Evolutionary conservation across 75 land plant species (phyloP), one percentile per base, ranked within the genome.

Genomic region (Cunninghamia lanceolata): DNA sequence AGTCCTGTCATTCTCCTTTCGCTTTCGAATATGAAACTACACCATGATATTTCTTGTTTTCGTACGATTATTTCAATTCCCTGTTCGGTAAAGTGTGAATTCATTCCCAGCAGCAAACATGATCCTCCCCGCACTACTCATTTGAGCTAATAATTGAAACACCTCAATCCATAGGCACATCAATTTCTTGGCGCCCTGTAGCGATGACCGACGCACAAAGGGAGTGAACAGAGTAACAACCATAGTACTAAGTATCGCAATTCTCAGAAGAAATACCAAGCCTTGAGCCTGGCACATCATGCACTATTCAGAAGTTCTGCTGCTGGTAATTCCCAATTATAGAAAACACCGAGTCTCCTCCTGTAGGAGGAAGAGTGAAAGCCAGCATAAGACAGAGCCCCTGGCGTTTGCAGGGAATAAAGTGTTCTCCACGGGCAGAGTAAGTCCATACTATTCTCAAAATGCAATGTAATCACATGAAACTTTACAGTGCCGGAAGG

Each of bases 311-410:
- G 84, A 91, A 93, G 80, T 93, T 93, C 89, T 93, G 94, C 84
- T 91, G 93, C 86, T 93, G 94, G 89, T 90, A 77, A 78, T 59
- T 93, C 35, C 91, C 94, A 10, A 93, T 88, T 36, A 91, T 90
- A 70, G 90, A 91, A 17, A 91, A 45, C 54, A 91, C 93, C 3
- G 89, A 87, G 85, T 90, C 90, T 45, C 89, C 87, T 54, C 84
- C 85, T 30, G 81, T 87, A 1, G 93, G 90, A 32, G 93, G 87
- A 16, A 88, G 85, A 21, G 94, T 93, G 88, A 93, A 89, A 54
- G 94, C 94, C 82, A 93, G 88, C 94, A 93, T 30, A 88, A 50
- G 74, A 63, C 83, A 79, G 85, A 74, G 30, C 93, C 88, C 93
- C 90, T 87, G 85, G 91, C 36, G 91, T 90, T 21, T 89, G 66